Base-by-base conservation (phyloP, 345 rosid species). In the Citropsis articulata region DNA sequence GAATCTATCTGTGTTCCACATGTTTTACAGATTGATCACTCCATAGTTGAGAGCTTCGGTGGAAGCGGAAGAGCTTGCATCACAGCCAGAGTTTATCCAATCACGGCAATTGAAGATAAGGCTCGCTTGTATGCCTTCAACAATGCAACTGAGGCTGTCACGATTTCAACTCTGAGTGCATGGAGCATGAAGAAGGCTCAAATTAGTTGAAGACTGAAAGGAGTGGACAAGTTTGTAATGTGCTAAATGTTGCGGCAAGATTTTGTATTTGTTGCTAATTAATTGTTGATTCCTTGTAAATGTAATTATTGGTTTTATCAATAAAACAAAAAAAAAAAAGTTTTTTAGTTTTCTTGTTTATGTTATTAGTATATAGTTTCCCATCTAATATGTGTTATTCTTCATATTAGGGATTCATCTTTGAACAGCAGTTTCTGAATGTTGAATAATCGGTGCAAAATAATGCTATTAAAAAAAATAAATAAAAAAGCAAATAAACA, bases 71-170 rank as follows among this genome's bases (percentile, higher is more conserved):
- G 67, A 79, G 68, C 75, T 38, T 85, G 90, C 84, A 87, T 91
- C 40, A 87, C 89, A 0, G 86, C 92, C 13, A 83, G 92, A 80
- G 89, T 88, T 78, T 91, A 89, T 77, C 92, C 94, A 16, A 82
- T 78, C 16, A 66, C 85, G 62, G 90, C 92, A 21, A 81, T 83
- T 57, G 81, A 83, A 48, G 65, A 68, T 5, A 74, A 33, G 42
- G 87, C 89, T 48, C 71, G 57, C 68, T 68, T 87, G 75, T 81
- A 66, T 72, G 71, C 66, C 33, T 79, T 72, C 53, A 75, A 79
- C 13, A 45, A 79, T 72, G 80, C 82, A 72, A 83, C 66, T 48
- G 38, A 62, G 13, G 24, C 4, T 50, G 77, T 79, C 2, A 72
- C 16, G 7, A 42, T 81, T 27, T 28, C 70, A 61, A 81, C 75